These are phyloP conservation scores for Yamadazyma triangularis DNA, from an alignment of 1,139 yeast species.

Conservation along the genomic window DNA sequence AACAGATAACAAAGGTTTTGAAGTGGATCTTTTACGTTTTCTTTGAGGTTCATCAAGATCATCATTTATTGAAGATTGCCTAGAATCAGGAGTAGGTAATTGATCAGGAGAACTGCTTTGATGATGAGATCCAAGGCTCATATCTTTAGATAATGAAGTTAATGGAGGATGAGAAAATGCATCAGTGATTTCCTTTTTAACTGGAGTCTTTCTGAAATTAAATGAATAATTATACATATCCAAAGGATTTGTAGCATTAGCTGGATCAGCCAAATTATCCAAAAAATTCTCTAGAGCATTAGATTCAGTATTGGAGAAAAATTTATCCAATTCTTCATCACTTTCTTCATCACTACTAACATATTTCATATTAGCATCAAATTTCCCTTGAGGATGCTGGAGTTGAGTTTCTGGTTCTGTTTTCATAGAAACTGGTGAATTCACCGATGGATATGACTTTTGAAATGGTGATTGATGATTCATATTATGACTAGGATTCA, in stretches of 20 bases:
- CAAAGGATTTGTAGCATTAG: constrained; percentile 23
- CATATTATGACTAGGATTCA: constrained; percentile 14
- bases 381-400: not conserved
- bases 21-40: constrained; percentile 28
- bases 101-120: constrained; percentile 11
- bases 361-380: constrained; percentile 2
- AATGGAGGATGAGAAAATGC: constrained; percentile 33
- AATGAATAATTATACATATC: constrained; percentile 26
- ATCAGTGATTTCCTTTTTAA: constrained; percentile 30
- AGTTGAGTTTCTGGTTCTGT: not conserved
- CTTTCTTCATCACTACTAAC: constrained; percentile 13
- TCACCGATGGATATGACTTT: not conserved
- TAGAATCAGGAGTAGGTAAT: constrained; percentile 37
- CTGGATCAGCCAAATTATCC: constrained; percentile 39
- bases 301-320: constrained; percentile 42
- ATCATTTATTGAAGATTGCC: constrained; percentile 19
- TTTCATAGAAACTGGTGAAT: not conserved
- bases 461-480: constrained; percentile 1
- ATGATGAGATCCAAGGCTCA: no score
- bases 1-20: constrained; percentile 50
- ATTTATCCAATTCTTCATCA: constrained; percentile 38
- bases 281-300: constrained; percentile 42
- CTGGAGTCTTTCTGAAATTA: constrained; percentile 14
- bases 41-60: constrained; percentile 10
- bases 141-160: not conserved